These are phyloP conservation scores for Zanthoxylum bungeanum DNA, from an alignment of 345 rosid genomes.

Conservation along the genomic window DNA sequence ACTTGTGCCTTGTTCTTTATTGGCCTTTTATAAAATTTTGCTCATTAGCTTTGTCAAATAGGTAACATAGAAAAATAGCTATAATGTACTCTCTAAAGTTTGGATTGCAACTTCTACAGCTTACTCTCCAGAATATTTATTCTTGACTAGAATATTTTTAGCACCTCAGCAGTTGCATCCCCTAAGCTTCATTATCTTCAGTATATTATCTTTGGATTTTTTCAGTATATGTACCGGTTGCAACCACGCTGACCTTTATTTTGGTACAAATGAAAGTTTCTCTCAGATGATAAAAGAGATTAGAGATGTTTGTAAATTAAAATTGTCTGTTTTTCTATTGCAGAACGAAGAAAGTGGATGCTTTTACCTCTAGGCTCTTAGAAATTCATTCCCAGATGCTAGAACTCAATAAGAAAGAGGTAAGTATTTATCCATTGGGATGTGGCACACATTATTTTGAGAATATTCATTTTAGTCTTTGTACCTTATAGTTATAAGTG, in stretches of 20 bases:
- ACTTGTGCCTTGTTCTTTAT: neutral
- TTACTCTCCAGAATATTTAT: neutral
- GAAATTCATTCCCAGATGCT: conserved; percentile 93
- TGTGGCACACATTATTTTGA: neutral
- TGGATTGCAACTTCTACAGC: neutral
- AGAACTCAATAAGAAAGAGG: conserved; percentile 86
- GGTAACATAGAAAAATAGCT: neutral
- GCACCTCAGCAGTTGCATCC: no score
- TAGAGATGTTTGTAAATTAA: neutral
- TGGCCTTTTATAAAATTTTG: neutral
- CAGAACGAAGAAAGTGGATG: conserved; percentile 89
- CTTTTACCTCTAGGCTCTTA: conserved; percentile 85
- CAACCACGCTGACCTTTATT: neutral
- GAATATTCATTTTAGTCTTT: conserved; percentile 3
- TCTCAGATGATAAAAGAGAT: neutral
- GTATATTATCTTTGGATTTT: neutral
- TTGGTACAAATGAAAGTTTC: neutral
- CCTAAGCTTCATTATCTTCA: neutral
- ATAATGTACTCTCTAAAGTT: neutral
- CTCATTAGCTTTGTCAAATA: neutral
- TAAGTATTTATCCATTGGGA: conserved; percentile 9
- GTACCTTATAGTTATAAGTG: neutral
- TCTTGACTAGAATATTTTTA: neutral
- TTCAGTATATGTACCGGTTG: neutral
- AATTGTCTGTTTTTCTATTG: conserved; percentile 17